A percentile compares a stretch with the other conserved stretches of the same genome.
Evolutionary conservation across 106 monocot species (phyloP).

Genomic region (Vanilla planifolia): DNA sequence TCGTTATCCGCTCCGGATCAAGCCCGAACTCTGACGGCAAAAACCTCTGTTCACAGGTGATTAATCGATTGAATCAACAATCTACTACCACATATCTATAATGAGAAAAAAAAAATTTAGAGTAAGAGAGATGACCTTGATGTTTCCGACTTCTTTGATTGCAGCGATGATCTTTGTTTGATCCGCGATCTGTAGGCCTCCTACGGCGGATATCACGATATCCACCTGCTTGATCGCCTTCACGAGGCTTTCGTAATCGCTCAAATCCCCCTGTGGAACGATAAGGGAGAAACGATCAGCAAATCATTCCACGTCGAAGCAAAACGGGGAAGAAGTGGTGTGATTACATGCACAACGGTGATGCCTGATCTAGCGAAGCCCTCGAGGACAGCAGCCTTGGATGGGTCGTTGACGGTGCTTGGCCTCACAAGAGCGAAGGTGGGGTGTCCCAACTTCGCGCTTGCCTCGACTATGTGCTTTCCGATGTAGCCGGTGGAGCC

Average conservation of each 20-base stretch:
- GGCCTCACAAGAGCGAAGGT: constrained; percentile 28
- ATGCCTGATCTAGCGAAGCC: constrained; percentile 18
- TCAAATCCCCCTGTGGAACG: constrained; percentile 25
- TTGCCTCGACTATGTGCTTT: constrained; percentile 25
- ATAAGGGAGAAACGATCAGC: not conserved
- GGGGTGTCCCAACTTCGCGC: constrained; percentile 22
- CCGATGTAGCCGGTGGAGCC: constrained; percentile 40
- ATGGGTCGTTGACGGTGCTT: constrained; percentile 3
- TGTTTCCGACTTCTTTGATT: constrained; percentile 43
- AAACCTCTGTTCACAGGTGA: constrained; percentile 26
- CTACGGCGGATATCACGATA: constrained; percentile 44
- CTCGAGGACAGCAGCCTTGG: constrained; percentile 21
- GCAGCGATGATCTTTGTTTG: constrained; percentile 37
- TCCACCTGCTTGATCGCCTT: constrained; percentile 42
- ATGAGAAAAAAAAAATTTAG: too few species aligned
- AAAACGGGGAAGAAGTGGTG: not conserved
- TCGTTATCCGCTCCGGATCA: constrained; percentile 39
- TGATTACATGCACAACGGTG: constrained; percentile 21
- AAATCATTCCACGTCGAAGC: not conserved
- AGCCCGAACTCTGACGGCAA: constrained; percentile 61
- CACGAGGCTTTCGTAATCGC: constrained; percentile 47
- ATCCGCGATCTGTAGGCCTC: constrained; percentile 10
- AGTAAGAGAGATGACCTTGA: constrained; percentile 23
- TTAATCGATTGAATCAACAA: too few species aligned
- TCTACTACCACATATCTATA: too few species aligned